Conservation (phyloP, 495 filamentous ascomycete species). For the Aspergillus asperescens region DNA sequence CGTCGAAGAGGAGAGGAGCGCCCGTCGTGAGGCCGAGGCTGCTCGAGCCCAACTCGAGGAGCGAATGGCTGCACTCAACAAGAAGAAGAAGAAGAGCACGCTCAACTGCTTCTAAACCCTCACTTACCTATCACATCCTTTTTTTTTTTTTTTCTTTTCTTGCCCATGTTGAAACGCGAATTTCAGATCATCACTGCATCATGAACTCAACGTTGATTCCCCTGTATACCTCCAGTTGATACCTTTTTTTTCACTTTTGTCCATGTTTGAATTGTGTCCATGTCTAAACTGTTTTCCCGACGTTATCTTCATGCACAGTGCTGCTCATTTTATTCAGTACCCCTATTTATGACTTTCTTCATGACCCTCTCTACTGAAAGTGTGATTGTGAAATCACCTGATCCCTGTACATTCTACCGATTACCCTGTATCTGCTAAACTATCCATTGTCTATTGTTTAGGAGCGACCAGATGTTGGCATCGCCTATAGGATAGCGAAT, state of each 20-base stretch:
- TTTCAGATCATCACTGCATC: slow-evolving; percentile 49
- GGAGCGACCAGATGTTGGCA: not conserved
- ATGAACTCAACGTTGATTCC: slow-evolving; percentile 47
- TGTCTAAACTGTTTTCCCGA: not conserved
- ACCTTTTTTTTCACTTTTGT: slow-evolving; percentile 19
- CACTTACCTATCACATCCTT: slow-evolving; percentile 6
- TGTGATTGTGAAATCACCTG: not conserved
- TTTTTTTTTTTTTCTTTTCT: slow-evolving; percentile 18
- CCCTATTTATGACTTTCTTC: slow-evolving; percentile 19
- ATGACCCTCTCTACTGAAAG: slow-evolving; percentile 13
- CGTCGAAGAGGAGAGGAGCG: slow-evolving; percentile 89
- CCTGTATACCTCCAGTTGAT: slow-evolving; percentile 16
- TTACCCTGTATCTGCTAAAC: not conserved
- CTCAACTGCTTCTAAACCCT: slow-evolving; percentile 83
- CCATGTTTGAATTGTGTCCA: slow-evolving; percentile 13
- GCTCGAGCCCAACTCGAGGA: slow-evolving; percentile 85
- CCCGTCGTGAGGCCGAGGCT: slow-evolving; percentile 79
- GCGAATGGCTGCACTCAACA: slow-evolving; percentile 84
- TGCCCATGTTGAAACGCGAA: slow-evolving; percentile 26
- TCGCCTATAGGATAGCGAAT: not conserved
- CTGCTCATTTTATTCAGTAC: slow-evolving; percentile 1
- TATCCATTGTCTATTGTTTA: not conserved
- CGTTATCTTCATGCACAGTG: slow-evolving; percentile 6
- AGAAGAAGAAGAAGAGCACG: slow-evolving; percentile 91
- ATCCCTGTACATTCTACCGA: slow-evolving; percentile 9